Percentiles rank a stretch among this genome's conserved stretches.
Conservation (phyloP, 108 stramenopile genomes). For the Cyclotella choctawhatcheeana region DNA sequence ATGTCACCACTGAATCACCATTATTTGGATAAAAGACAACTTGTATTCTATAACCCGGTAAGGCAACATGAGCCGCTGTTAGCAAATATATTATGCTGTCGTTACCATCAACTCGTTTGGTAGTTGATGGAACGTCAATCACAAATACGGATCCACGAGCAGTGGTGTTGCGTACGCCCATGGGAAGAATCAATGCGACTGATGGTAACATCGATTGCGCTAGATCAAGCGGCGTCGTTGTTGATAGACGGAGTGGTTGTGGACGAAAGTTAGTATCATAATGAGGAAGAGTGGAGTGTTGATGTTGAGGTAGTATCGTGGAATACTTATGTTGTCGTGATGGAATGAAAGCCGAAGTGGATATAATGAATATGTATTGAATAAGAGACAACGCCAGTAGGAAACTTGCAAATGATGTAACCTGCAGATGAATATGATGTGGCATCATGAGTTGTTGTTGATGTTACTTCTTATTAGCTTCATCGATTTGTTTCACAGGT, state of each 20-base stretch:
- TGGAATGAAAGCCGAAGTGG: neutral
- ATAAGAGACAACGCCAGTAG: neutral
- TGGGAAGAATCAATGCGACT: conserved; percentile 38
- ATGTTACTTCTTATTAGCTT: too few relatives aligned
- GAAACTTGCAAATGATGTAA: neutral
- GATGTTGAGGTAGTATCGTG: neutral
- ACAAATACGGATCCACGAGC: conserved; percentile 44
- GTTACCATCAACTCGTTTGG: neutral
- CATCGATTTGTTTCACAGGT: too few relatives aligned
- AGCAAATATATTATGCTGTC: conserved; percentile 15
- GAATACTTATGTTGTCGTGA: neutral
- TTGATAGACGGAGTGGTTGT: neutral
- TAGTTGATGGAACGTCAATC: neutral
- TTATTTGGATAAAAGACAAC: conserved; percentile 13
- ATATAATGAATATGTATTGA: neutral
- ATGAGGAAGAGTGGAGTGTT: too few relatives aligned
- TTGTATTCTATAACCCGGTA: conserved; percentile 24
- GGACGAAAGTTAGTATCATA: neutral
- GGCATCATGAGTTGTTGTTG: too few relatives aligned
- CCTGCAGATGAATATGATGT: neutral
- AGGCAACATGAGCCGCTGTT: conserved; percentile 43
- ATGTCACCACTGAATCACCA: neutral
- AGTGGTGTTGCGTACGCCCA: conserved; percentile 47
- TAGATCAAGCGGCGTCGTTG: too few relatives aligned
- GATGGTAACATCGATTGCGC: conserved; percentile 14